Percentiles rank a stretch among this genome's conserved stretches.
Evolutionary conservation across 116 monocot genomes (phyloP).

Genomic region (Papilionanthe hybrid): DNA sequence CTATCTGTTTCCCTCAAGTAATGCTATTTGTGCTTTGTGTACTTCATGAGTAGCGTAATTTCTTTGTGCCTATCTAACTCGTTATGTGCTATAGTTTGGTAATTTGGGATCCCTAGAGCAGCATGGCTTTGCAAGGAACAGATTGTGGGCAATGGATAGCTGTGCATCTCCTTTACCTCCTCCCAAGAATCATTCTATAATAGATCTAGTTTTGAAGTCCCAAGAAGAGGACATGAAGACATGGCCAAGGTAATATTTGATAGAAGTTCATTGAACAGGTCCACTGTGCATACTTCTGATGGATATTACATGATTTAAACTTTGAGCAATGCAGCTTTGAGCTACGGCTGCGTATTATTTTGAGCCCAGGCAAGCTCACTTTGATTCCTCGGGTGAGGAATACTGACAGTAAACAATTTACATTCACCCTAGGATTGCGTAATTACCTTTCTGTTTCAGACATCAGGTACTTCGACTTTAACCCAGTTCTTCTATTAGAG

Average conservation of each 20-base stretch:
- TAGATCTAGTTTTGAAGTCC: conserved; percentile 61
- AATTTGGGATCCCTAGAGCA: conserved; percentile 42
- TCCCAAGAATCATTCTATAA: conserved; percentile 38
- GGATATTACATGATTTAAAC: not conserved
- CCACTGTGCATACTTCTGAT: not conserved
- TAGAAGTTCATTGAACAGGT: not conserved
- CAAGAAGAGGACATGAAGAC: conserved; percentile 52
- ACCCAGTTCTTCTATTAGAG: not conserved
- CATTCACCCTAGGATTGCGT: conserved; percentile 55
- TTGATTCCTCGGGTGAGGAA: conserved; percentile 67
- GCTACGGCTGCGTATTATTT: conserved; percentile 51
- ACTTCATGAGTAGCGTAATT: not conserved
- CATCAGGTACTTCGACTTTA: conserved; percentile 46
- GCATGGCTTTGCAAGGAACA: conserved; percentile 72
- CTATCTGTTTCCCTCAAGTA: conserved; percentile 76
- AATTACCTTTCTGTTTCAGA: conserved; percentile 64
- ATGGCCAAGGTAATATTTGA: conserved; percentile 53
- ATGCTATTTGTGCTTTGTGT: not conserved
- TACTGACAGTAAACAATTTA: conserved; percentile 43
- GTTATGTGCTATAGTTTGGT: conserved; percentile 42
- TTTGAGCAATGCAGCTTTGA: conserved; percentile 52
- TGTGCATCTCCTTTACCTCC: conserved; percentile 35
- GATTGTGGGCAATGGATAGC: conserved; percentile 52
- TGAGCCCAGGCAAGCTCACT: conserved; percentile 51
- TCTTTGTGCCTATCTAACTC: not conserved